Base-by-base conservation (phyloP, 1,284 basidiomycete species). In the Cystobasidium sp. region DNA sequence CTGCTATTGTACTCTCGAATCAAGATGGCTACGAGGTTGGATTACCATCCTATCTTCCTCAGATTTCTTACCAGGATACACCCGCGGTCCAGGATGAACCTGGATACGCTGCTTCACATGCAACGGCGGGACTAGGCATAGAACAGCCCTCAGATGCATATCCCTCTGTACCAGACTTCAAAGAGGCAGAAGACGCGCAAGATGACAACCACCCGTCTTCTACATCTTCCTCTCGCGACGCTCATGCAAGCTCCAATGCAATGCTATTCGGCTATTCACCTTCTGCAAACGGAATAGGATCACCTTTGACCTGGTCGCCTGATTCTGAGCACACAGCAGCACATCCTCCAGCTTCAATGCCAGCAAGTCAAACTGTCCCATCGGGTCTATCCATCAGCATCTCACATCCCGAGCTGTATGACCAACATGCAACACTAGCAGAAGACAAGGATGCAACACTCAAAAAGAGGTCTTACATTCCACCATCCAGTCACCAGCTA, bases 221-320 rank as follows among this genome's bases (percentile, higher is more conserved):
- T 10, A 7, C 3, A 22, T 22, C 52, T 20, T 53, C 52, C 9
- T 53, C 20, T 3, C 5, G 12, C 18, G 12, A 53, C 12, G 52
- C 52, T 53, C 52, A 53, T n/a, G 18, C 20, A 22, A 10, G 9
- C 12, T 53, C 16, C 20, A n/a, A 16, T 53, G 31, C 31, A 31
- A 31, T 31, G 31, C 1, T 53, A 12, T 53, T n/a, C 52, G 52
- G 24, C 12, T 22, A 3, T 20, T 7, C 18, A 10, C 14, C 52
- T 4, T 9, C 52, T 10, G 9, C 3, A 10, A 53, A 53, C 20
- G 18, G 24, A 22, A 4, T 53, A 16, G 52, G 20, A 16, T 53
- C 52, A 20, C 52, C 52, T 12, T 22, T 53, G 52, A 53, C 52
- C 7, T 53, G 52, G 52, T 53, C 52, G 20, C 52, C 52, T 53